Evolutionary conservation across 2,329 filamentous ascomycete species (phyloP), one percentile per base, ranked within the genome.

Genomic region (Colletotrichum nymphaeae): DNA sequence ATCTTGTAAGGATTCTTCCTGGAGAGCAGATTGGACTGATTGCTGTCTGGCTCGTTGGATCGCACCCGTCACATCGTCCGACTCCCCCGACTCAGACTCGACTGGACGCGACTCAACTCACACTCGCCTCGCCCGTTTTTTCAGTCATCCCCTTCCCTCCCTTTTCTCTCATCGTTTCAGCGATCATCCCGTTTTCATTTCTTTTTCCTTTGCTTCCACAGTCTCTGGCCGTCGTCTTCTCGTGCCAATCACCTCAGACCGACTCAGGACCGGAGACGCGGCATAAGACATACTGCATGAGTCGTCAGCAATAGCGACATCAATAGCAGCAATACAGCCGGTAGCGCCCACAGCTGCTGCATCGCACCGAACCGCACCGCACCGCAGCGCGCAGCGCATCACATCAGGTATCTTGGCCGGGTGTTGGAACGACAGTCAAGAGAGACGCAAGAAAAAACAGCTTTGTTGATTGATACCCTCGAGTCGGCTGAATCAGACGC

Each of bases 261-360:
- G 49, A 46, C 9, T n/a, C 30, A 22, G 57, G n/a, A 26, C 32
- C 22, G 66, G 58, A 64, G 32, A 60, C 53, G 46, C 22, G 22
- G 63, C 24, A 14, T 12, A 35, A 63, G 49, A 57, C 53, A 53
- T 16, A 60, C 42, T 62, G 56, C n/a, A 49, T 58, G 42, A 22
- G 53, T 60, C 52, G 69, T 69, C 65, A 59, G 58, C 65, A 53
- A 53, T 53, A 58, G 64, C 55, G 37, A 8, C 55, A 32, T 14
- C 59, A 46, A 63, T 37, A 58, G 64, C 55, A 42, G 12, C 55
- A 49, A 24, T 37, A 46, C 12, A 24, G n/a, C 12, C 59, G 28
- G 12, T 28, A 63, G 37, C 37, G 16, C 14, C 49, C 62, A 24
- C 28, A 35, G 53, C 16, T 37, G 16, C 19, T 24, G 30, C 52